These are phyloP conservation scores for Fraxinus dipetala DNA, from an alignment of 305 asterid genomes.

Conservation along the genomic window DNA sequence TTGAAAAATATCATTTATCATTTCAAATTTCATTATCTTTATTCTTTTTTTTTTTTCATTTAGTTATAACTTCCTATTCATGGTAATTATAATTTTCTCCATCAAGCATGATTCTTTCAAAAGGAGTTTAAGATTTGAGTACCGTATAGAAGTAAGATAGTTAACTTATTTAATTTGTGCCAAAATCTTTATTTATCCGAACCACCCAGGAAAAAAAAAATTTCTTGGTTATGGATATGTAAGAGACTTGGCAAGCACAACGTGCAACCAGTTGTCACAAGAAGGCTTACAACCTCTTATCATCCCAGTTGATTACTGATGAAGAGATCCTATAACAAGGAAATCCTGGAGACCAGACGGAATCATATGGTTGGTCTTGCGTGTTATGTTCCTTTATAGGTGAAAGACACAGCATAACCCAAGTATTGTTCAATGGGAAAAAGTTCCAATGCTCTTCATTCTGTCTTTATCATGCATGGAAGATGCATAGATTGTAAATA, in stretches of 20 bases:
- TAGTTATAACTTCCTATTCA: neutral
- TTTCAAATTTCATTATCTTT: neutral
- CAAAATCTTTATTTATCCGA: no score
- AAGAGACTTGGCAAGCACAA: neutral
- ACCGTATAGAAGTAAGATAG: no score
- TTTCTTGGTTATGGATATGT: neutral
- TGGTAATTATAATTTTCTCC: neutral
- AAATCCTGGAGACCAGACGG: slow-evolving; percentile 5
- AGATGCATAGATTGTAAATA: neutral
- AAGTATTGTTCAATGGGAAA: neutral
- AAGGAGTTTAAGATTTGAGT: no score
- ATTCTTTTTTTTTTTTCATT: neutral
- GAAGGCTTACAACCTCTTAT: slow-evolving; percentile 6
- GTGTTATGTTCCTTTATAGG: neutral
- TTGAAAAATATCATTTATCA: neutral
- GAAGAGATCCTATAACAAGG: slow-evolving; percentile 15
- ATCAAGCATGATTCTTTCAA: no score
- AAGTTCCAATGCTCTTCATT: neutral
- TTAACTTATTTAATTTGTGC: no score
- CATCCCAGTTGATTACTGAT: neutral
- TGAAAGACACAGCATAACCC: neutral
- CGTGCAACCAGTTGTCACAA: neutral
- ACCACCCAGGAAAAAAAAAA: neutral
- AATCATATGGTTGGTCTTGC: neutral
- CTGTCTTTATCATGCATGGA: neutral